Conservation (phyloP, 2,329 filamentous ascomycete genomes). For the Chrysoporthe deuterocubensis region DNA sequence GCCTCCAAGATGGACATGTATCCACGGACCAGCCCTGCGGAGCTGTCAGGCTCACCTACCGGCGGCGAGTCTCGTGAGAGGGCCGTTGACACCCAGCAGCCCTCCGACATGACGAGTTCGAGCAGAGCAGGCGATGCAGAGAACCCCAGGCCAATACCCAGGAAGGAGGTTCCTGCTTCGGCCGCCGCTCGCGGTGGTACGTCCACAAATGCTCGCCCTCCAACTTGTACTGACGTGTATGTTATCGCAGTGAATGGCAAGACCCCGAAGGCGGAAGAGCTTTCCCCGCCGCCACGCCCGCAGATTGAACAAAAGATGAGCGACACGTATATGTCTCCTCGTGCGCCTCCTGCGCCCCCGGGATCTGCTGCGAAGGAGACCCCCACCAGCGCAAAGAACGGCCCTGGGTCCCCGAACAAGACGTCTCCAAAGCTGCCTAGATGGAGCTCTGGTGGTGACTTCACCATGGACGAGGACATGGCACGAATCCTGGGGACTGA, state of each 20-base stretch:
- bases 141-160: slow-evolving; percentile 56
- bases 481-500: slow-evolving; percentile 82
- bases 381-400: slow-evolving; percentile 44
- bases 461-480: slow-evolving; percentile 96
- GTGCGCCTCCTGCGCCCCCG: slow-evolving; percentile 56
- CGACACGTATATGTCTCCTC: slow-evolving; percentile 62
- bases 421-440: slow-evolving; percentile 70
- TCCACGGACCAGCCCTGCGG: slow-evolving; percentile 39
- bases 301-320: slow-evolving; percentile 47
- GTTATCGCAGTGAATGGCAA: slow-evolving; percentile 42
- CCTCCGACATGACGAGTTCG: slow-evolving; percentile 49
- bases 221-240: slow-evolving; percentile 27
- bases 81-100: slow-evolving; percentile 55
- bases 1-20: slow-evolving; percentile 38
- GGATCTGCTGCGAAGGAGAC: slow-evolving; percentile 53
- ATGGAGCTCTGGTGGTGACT: slow-evolving; percentile 81
- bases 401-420: slow-evolving; percentile 47
- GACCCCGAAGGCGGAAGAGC: slow-evolving; percentile 34
- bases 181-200: slow-evolving; percentile 49
- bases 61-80: slow-evolving; percentile 63
- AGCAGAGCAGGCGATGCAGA: slow-evolving; percentile 42
- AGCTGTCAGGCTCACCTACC: slow-evolving; percentile 50
- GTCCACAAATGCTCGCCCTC: slow-evolving; percentile 30
- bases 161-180: slow-evolving; percentile 64
- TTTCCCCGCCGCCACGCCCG: slow-evolving; percentile 35